Evolutionary conservation across 495 filamentous ascomycete species (phyloP).

Genomic region (Neurospora africana): DNA sequence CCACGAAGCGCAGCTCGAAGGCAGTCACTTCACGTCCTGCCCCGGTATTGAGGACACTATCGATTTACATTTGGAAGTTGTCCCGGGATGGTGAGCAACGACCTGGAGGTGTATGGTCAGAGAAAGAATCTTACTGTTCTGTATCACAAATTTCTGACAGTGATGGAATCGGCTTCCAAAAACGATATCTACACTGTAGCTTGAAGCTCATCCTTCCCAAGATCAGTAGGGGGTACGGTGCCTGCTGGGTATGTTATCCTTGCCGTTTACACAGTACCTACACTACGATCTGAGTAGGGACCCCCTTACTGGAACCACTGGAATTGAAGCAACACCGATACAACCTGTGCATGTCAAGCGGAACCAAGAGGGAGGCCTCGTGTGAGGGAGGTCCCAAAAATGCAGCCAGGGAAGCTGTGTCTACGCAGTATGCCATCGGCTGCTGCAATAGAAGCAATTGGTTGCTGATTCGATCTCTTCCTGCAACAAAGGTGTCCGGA

Average conservation of each 20-base stretch:
- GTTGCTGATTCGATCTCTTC: neutral
- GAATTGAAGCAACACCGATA: neutral
- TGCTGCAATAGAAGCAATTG: neutral
- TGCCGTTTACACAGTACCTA: neutral
- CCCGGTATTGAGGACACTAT: neutral
- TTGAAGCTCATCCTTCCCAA: neutral
- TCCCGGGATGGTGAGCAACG: neutral
- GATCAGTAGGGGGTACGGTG: neutral
- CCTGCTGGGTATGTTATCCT: neutral
- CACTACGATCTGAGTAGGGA: neutral
- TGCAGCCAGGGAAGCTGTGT: neutral
- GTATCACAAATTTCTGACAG: neutral
- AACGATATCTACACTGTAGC: neutral
- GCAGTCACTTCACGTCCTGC: neutral
- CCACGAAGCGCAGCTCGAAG: neutral
- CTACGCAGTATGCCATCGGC: neutral
- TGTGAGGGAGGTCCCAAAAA: neutral
- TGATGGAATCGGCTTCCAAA: neutral
- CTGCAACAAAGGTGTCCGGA: neutral
- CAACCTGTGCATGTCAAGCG: neutral
- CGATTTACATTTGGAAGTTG: neutral
- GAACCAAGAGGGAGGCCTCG: neutral
- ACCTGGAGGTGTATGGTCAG: neutral
- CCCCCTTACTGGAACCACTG: too few relatives aligned
- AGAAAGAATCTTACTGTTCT: neutral